Base-by-base conservation (phyloP, 352 stramenopile species). In the Chrysophaeum taylorii region DNA sequence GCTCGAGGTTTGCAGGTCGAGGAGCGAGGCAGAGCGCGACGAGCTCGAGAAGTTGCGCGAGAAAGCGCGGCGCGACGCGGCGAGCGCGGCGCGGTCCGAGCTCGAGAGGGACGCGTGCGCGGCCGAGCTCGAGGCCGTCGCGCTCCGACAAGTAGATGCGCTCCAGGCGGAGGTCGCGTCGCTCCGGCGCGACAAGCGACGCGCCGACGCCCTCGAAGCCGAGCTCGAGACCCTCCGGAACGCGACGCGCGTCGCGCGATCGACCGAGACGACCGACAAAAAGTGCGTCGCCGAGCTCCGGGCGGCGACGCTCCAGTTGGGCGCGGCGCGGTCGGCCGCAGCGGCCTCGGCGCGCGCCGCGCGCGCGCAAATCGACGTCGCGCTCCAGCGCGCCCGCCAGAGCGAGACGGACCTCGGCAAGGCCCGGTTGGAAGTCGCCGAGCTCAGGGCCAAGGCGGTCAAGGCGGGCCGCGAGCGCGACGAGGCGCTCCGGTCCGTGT, bases 111-210 rank as follows among this genome's bases (percentile, higher is more conserved):
- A 66, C 57, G 57, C 57, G 2, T 42, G 31, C 36, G 57, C 57
- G 5, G 33, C 31, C 2, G 57, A 66, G 35, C 57, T 66, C 31
- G 57, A 66, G 57, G 57, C 57, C 57, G 57, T 66, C 12, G 57
- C 57, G 31, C n/a, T 66, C 5, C 57, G 57, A 7, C 33, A 66
- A 25, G 57, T 66, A 31, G 57, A 66, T 25, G 36, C 33, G 31
- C 33, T 66, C 33, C 57, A 66, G 31, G 57, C 57, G 9, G 57
- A 66, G 57, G 57, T 66, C 33, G 57, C 57, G 57, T 42, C 33
- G 14, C 57, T 66, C 5, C 57, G 57, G 33, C 31, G 35, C 14
- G 14, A 66, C 14, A 42, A 43, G 31, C 16, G 16, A 25, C 31
- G 57, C 33, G 57, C 57, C 33, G 57, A 66, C 33, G 15, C 23